These are phyloP conservation scores for Aspergillus novofumigatus DNA, from an alignment of 2,329 filamentous ascomycete genomes.

Conservation along the genomic window DNA sequence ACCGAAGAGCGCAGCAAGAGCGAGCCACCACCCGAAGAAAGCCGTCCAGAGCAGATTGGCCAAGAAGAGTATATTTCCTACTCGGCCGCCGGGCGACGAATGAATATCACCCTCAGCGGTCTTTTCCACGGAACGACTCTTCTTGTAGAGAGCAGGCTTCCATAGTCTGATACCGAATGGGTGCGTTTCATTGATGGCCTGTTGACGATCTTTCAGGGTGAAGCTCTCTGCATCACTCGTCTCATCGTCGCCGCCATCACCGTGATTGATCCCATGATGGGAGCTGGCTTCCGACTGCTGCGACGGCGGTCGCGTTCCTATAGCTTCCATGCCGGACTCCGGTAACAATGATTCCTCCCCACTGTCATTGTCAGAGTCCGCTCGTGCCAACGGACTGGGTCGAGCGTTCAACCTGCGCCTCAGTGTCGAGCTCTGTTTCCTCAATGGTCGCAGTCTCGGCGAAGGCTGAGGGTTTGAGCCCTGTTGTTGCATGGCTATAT, in stretches of 20 bases:
- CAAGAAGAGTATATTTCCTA: conserved; percentile 76
- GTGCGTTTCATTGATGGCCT: conserved; percentile 98
- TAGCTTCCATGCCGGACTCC: conserved; percentile 22
- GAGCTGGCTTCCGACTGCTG: conserved; percentile 16
- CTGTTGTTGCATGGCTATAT: conserved; percentile 48
- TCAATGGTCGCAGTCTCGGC: conserved; percentile 31
- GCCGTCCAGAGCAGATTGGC: conserved; percentile 91
- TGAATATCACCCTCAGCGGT: conserved; percentile 96
- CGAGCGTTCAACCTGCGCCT: conserved; percentile 35
- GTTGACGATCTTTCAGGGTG: conserved; percentile 91
- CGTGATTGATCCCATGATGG: conserved; percentile 42
- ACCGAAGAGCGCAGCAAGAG: conserved; percentile 67
- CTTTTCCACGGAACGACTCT: conserved; percentile 91
- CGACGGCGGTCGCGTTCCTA: conserved; percentile 18
- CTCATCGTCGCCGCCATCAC: conserved; percentile 62
- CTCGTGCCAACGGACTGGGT: conserved; percentile 29
- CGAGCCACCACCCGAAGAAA: conserved; percentile 95
- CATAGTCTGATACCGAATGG: conserved; percentile 98
- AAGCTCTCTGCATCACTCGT: conserved; percentile 95
- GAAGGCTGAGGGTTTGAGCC: conserved; percentile 28
- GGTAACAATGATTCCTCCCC: conserved; percentile 35
- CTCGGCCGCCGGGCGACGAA: conserved; percentile 82
- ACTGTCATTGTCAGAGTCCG: conserved; percentile 36
- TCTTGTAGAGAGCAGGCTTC: conserved; percentile 98
- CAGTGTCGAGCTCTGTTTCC: conserved; percentile 37